Evolutionary conservation across 139 green algal species (phyloP).

Genomic region (Klebsormidium nitens): DNA sequence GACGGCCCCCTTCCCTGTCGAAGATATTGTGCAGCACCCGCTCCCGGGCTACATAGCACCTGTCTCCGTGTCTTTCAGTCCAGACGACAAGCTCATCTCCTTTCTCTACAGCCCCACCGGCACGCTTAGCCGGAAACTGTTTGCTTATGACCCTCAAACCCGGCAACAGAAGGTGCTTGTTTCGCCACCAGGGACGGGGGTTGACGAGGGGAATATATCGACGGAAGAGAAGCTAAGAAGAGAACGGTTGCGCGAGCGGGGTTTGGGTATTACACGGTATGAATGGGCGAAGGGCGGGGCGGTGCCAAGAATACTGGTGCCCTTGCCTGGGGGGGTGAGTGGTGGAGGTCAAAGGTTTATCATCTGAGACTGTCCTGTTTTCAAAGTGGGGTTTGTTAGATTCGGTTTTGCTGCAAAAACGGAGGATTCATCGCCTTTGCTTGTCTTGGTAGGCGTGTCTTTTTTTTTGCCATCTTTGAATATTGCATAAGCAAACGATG

Average conservation of each 20-base stretch:
- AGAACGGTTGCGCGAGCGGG: constrained; percentile 34
- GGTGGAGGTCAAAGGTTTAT: no score
- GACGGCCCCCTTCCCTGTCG: constrained; percentile 15
- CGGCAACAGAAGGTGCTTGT: constrained; percentile 31
- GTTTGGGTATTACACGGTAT: constrained; percentile 41
- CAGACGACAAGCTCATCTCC: constrained; percentile 23
- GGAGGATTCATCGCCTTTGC: no score
- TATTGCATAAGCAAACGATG: no score
- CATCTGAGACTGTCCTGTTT: no score
- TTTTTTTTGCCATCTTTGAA: no score
- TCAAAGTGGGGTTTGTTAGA: no score
- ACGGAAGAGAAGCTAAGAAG: constrained; percentile 35
- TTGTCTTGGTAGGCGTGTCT: no score
- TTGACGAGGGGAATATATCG: constrained; percentile 36
- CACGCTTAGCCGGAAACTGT: constrained; percentile 35
- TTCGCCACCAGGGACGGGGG: constrained; percentile 21
- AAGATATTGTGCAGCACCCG: constrained; percentile 33
- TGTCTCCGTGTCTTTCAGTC: constrained; percentile 15
- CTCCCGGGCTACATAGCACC: constrained; percentile 35
- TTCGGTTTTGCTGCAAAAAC: no score
- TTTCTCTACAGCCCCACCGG: constrained; percentile 32
- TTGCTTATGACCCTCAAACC: constrained; percentile 22
- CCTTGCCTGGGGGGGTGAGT: constrained; percentile 36
- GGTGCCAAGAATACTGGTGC: constrained; percentile 22
- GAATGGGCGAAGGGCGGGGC: constrained; percentile 37